Base-by-base conservation (phyloP, 2,329 filamentous ascomycete genomes). In the Paecilomyces dactylethromorphus region DNA sequence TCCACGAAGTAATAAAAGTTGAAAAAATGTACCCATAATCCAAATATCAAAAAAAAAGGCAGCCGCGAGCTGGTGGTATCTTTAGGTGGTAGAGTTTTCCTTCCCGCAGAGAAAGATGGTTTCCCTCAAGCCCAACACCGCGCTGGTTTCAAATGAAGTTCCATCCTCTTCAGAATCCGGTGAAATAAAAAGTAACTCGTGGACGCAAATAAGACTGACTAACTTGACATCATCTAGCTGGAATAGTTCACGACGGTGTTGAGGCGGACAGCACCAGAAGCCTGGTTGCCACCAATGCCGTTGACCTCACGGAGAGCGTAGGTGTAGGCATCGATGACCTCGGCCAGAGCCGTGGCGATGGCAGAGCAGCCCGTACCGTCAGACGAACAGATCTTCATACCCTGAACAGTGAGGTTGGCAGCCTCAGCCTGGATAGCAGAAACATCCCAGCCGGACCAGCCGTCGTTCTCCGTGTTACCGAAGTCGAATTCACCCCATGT, bases 401-500 rank as follows among this genome's bases (percentile, higher is more conserved):
- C 74, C 64, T 73, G 66, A 54, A 75, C 63, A 0, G 66, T 59
- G 35, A 65, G 15, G 15, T 60, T 57, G 58, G 68, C 64, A 24
- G 60, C 55, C 65, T 74, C 59, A 31, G 71, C 72, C 57, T 69
- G 64, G 59, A 77, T 76, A 58, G 67, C 69, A 53, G 74, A 77
- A n/a, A 76, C 74, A 55, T 77, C 74, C 66, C 71, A 76, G 61
- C 71, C 69, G 59, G 71, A 71, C 67, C 64, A 74, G 56, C 62
- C 62, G 33, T 66, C 39, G 66, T 75, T 76, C 56, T 60, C 56
- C 24, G 50, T 24, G 66, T 64, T 69, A 60, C 65, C 66, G 58
- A 77, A 74, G 65, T 71, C 69, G 56, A 76, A 74, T 59, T 77
- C 74, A 64, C 74, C 74, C 73, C 73, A 77, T 64, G 74, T 76